phyloP scores from a whole-genome alignment of 805 yeast genomes.

The Ogataea zsoltii region DNA sequence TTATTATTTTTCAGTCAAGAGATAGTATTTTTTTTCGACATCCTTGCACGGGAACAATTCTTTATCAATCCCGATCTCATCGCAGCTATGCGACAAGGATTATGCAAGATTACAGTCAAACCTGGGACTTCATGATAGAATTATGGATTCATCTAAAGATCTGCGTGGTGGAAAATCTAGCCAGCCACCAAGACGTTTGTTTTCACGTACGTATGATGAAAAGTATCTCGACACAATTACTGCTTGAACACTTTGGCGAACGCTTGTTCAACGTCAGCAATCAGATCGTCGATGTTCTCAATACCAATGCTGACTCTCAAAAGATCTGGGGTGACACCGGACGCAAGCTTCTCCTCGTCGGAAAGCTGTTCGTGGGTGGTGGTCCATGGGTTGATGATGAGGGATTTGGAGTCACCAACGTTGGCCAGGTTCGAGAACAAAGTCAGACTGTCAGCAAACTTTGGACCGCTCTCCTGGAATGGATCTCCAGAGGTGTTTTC shows the following conservation, averaged over 20 bases:
- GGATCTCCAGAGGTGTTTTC: constrained; percentile 50
- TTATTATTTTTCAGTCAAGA: too few species aligned
- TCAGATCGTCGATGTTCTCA: constrained; percentile 88
- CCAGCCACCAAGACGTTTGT: too few species aligned
- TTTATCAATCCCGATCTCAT: too few species aligned
- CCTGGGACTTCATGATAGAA: too few species aligned
- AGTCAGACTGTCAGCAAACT: constrained; percentile 79
- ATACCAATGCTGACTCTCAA: constrained; percentile 90
- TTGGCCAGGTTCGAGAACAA: constrained; percentile 92
- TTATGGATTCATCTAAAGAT: too few species aligned
- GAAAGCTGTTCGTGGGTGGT: constrained; percentile 93
- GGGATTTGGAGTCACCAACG: constrained; percentile 94
- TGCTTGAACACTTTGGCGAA: constrained; percentile 57
- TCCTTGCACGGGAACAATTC: too few species aligned
- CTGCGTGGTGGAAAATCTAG: too few species aligned
- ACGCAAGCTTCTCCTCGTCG: constrained; percentile 73
- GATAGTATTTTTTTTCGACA: too few species aligned
- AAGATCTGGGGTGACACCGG: constrained; percentile 88
- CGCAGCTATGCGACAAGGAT: too few species aligned
- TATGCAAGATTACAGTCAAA: too few species aligned
- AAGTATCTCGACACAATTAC: too few species aligned
- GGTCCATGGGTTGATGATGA: constrained; percentile 93
- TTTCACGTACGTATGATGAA: too few species aligned
- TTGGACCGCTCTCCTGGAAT: constrained; percentile 76
- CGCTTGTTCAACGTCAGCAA: constrained; percentile 85